Evolutionary conservation across 2,329 filamentous ascomycete species (phyloP).

Genomic region (Bretziella fagacearum): DNA sequence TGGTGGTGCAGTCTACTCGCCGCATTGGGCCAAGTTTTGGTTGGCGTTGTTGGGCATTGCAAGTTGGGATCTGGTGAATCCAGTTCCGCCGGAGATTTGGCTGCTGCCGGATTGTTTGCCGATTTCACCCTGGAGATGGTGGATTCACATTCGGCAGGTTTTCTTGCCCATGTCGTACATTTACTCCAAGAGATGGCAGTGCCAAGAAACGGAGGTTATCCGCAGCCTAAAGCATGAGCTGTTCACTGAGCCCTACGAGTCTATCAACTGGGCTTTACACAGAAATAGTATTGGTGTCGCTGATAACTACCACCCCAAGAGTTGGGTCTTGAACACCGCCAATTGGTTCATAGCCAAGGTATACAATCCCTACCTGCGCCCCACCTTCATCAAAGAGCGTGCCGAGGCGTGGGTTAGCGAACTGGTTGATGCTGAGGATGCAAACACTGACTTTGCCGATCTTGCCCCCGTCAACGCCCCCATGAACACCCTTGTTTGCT

Average conservation of each 20-base stretch:
- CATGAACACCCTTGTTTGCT: constrained; percentile 80
- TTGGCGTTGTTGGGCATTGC: constrained; percentile 67
- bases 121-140: constrained; percentile 85
- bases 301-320: constrained; percentile 91
- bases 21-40: constrained; percentile 98
- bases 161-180: constrained; percentile 83
- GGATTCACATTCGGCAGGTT: constrained; percentile 97
- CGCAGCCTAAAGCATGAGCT: constrained; percentile 62
- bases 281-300: constrained; percentile 63
- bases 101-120: constrained; percentile 81
- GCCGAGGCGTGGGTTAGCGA: constrained; percentile 72
- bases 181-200: constrained; percentile 67
- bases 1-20: constrained; percentile 66
- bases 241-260: constrained; percentile 59
- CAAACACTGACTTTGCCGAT: constrained; percentile 74
- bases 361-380: constrained; percentile 63
- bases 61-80: constrained; percentile 86
- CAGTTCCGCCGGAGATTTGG: constrained; percentile 87
- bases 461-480: constrained; percentile 79
- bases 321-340: constrained; percentile 58
- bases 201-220: constrained; percentile 58
- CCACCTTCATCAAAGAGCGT: constrained; percentile 44
- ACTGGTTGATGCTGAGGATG: constrained; percentile 77
- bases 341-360: constrained; percentile 68
- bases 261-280: constrained; percentile 60